Base-by-base conservation (phyloP, 129 eudicot genomes). In the Silybum marianum region DNA sequence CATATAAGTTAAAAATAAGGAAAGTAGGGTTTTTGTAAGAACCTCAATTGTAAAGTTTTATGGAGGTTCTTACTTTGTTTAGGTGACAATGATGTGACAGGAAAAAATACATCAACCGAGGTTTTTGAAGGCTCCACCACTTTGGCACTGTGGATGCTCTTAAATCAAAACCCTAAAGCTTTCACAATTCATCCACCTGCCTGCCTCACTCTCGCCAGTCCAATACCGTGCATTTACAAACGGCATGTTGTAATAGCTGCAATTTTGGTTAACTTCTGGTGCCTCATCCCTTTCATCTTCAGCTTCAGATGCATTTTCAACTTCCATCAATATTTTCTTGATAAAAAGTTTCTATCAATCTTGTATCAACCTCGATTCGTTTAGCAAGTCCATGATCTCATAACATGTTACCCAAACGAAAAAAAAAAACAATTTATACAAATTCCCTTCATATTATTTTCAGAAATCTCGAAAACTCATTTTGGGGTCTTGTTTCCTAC, bases 401-500 rank as follows among this genome's bases (percentile, higher is more conserved):
- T 39, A 70, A 70, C 82, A 77, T 32, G 38, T 73, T 66, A 40
- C 69, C 67, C 25, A 16, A 58, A 54, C 5, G n/a, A 30, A 40
- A 66, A 21, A 5, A 25, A 36, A 83, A 36, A n/a, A 24, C 22
- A 4, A 24, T 76, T 7, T n/a, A 70, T n/a, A 69, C 62, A 75
- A 34, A 16, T 2, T 2, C 21, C 16, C 26, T 0, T 8, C 7
- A 18, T 32, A 8, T n/a, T 30, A 11, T 28, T 23, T 63, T 91
- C 88, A 88, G 77, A 90, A 93, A 88, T 90, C 93, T 10, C 91
- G 85, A 75, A 91, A 93, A 73, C 98, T 93, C 98, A 93, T 93
- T 83, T 88, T 93, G 0, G 94, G 94, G 62, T 93, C 95, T 82
- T 87, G 83, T 40, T 83, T 76, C 76, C 87, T 87, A 25, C 86